Evolutionary conservation across 805 yeast genomes (phyloP).

Genomic region (Wickerhamomyces ciferrii): DNA sequence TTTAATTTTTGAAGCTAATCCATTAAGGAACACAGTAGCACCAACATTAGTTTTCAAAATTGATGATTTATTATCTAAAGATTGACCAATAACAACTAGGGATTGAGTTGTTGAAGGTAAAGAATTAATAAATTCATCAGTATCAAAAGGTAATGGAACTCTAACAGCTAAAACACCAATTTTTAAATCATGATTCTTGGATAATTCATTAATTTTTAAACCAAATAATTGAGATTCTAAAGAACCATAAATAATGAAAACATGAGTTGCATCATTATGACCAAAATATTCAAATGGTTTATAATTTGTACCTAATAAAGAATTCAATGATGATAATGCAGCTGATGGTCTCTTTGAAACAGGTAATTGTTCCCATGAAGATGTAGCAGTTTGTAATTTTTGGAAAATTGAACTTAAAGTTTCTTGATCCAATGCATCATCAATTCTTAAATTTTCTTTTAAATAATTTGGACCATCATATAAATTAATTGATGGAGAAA

Average conservation of each 20-base stretch:
- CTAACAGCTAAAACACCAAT: slow-evolving; percentile 69
- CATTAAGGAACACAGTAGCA: slow-evolving; percentile 57
- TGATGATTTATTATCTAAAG: slow-evolving; percentile 29
- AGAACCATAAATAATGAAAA: slow-evolving; percentile 81
- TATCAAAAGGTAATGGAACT: slow-evolving; percentile 76
- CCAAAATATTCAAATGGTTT: slow-evolving; percentile 72
- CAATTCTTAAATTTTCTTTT: slow-evolving; percentile 36
- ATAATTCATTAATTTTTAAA: slow-evolving; percentile 32
- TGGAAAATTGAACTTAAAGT: slow-evolving; percentile 34
- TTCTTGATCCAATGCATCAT: slow-evolving; percentile 38
- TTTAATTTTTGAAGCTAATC: slow-evolving; percentile 22
- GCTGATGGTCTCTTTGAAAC: slow-evolving; percentile 33
- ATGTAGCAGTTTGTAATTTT: slow-evolving; percentile 28
- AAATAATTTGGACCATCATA: slow-evolving; percentile 75
- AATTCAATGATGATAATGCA: slow-evolving; percentile 47
- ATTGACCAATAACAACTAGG: slow-evolving; percentile 66
- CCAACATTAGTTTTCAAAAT: slow-evolving; percentile 65
- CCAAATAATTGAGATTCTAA: slow-evolving; percentile 53
- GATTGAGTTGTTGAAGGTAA: slow-evolving; percentile 56
- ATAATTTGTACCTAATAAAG: slow-evolving; percentile 46
- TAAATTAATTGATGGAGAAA: slow-evolving; percentile 56
- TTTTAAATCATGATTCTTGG: slow-evolving; percentile 25
- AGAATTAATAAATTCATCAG: slow-evolving; percentile 47
- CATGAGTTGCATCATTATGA: slow-evolving; percentile 52
- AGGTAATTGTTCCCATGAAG: slow-evolving; percentile 21